Evolutionary conservation across 1,284 basidiomycete genomes (phyloP), one percentile per base, ranked within the genome.

Genomic region (Cutaneotrichosporon curvatum): DNA sequence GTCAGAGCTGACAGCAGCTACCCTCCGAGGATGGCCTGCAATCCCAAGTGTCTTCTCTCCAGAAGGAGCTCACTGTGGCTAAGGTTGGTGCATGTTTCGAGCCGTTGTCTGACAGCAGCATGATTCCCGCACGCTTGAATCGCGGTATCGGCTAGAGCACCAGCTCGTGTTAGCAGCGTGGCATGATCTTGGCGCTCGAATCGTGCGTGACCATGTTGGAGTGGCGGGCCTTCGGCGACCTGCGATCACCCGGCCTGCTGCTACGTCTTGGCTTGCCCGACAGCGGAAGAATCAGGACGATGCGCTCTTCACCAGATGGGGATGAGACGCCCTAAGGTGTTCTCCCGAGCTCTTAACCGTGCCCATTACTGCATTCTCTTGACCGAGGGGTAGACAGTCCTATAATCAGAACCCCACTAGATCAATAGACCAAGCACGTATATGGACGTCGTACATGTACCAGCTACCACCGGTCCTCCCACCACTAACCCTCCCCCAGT

Each of bases 121-220:
- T 18, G 46, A 46, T 20, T 31, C 36, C 1, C 33, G 48, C 21
- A 38, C 43, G 14, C 32, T 52, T 25, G 38, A 40, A 43, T 40
- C 43, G 49, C 78, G 80, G 20, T 87, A 88, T 63, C 75, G 78
- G 47, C 75, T 78, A 41, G 88, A 92, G 66, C 85, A 88, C 56
- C 79, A 83, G 56, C 76, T 88, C 45, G 84, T 92, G 81, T 73
- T 88, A 19, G 78, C 82, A 42, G 79, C 81, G 10, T 76, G 88
- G 55, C 86, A 89, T 63, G 75, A 74, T 35, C 69, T 80, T 33
- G 84, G 85, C 3, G 81, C 85, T 76, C 75, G 77, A 37, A 77
- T 75, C 14, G 74, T 79, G 36, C 78, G 84, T 50, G 77, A 75
- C 37, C 66, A 68, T 42, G 37, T 70, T 21, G 44, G 40, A 10